Percentiles rank a stretch among this genome's conserved stretches.
Evolutionary conservation across 106 monocot genomes (phyloP).

Genomic region (Alisma plantagoaquatica): DNA sequence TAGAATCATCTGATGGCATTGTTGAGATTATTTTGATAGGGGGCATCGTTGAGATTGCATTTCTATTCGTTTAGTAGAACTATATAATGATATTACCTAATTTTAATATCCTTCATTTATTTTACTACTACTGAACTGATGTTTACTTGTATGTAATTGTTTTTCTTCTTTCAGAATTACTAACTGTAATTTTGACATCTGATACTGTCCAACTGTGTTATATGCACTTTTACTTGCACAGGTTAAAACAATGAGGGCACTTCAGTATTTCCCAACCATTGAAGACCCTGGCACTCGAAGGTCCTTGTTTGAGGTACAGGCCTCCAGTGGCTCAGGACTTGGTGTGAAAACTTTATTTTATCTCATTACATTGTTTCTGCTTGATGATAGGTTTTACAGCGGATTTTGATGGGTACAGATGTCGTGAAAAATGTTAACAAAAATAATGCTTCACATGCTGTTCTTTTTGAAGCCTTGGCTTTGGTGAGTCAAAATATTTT

Average conservation of each 20-base stretch:
- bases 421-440: slow-evolving; percentile 99
- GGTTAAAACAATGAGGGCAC: slow-evolving; percentile 99
- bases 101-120: too few relatives aligned
- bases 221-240: slow-evolving; percentile 16
- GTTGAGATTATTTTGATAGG: too few relatives aligned
- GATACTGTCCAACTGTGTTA: too few relatives aligned
- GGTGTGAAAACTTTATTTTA: not conserved
- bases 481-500: slow-evolving; percentile 87
- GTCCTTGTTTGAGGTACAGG: slow-evolving; percentile 84
- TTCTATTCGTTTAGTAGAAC: too few relatives aligned
- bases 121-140: too few relatives aligned
- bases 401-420: slow-evolving; percentile 97
- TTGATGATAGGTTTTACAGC: slow-evolving; percentile 76
- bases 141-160: too few relatives aligned
- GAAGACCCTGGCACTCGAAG: slow-evolving; percentile 91
- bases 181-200: too few relatives aligned
- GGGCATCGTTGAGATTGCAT: too few relatives aligned
- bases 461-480: slow-evolving; percentile 97
- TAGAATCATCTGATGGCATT: too few relatives aligned
- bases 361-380: slow-evolving; percentile 14
- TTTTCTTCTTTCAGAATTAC: too few relatives aligned
- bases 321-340: not conserved
- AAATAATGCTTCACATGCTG: slow-evolving; percentile 98
- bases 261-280: slow-evolving; percentile 92
- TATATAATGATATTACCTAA: too few relatives aligned